Evolutionary conservation across 768 basidiomycete genomes (phyloP).

Genomic region (Auricularia sp.): DNA sequence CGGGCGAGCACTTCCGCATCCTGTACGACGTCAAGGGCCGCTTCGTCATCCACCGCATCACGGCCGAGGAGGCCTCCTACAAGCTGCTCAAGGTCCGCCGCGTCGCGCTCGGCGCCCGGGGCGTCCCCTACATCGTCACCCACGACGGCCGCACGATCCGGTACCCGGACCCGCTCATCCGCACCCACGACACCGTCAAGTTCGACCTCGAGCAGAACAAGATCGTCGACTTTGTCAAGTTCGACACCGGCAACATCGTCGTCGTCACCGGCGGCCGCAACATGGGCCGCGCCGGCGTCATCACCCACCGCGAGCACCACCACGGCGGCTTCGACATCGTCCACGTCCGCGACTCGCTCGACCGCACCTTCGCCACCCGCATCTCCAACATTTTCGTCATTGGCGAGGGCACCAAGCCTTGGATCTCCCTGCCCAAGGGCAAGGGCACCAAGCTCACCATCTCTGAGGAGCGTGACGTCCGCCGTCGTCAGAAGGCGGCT

Average conservation of each 20-base stretch:
- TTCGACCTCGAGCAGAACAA: constrained; percentile 93
- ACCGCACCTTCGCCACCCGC: constrained; percentile 94
- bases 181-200: constrained; percentile 95
- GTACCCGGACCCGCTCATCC: constrained; percentile 93
- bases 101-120: constrained; percentile 84
- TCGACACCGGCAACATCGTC: constrained; percentile 94
- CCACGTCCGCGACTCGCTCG: constrained; percentile 91
- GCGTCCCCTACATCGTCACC: constrained; percentile 94
- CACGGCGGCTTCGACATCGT: constrained; percentile 98
- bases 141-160: constrained; percentile 99
- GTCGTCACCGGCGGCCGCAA: constrained; percentile 99
- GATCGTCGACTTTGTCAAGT: constrained; percentile 87
- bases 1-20: constrained; percentile 98
- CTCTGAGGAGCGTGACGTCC: constrained; percentile 25
- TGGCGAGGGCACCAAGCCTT: constrained; percentile 90
- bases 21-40: constrained; percentile 99
- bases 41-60: constrained; percentile 99
- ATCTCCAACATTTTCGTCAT: constrained; percentile 97
- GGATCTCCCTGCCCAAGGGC: constrained; percentile 94
- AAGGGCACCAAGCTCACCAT: constrained; percentile 98
- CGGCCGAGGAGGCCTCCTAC: constrained; percentile 91
- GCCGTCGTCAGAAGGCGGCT: background rate
- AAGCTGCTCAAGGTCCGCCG: constrained; percentile 93
- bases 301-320: constrained; percentile 95
- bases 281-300: constrained; percentile 97